phyloP scores from a whole-genome alignment of 768 basidiomycete species.

The Clitopilus hobsonii region DNA sequence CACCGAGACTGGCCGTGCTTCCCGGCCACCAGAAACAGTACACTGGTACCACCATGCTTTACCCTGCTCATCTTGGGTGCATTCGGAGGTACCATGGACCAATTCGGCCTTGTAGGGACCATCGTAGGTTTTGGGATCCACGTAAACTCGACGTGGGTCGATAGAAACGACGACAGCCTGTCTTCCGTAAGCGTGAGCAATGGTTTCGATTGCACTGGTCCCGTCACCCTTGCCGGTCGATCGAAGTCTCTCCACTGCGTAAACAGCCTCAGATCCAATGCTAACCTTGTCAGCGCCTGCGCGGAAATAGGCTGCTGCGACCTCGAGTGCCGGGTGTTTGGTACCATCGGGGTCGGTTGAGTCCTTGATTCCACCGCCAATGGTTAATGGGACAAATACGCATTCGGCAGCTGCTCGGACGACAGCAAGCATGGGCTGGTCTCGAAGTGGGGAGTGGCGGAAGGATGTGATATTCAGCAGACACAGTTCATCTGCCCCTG shows the following conservation, averaged over 20 bases:
- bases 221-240: conserved; percentile 53
- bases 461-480: conserved; percentile 99
- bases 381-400: conserved; percentile 96
- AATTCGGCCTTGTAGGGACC: conserved; percentile 68
- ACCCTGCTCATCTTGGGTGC: conserved; percentile 52
- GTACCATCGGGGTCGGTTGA: conserved; percentile 95
- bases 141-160: conserved; percentile 86
- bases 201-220: conserved; percentile 87
- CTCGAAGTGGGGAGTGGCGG: conserved; percentile 89
- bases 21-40: conserved; percentile 91
- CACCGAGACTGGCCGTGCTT: conserved; percentile 76
- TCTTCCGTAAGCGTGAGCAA: conserved; percentile 84
- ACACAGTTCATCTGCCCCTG: conserved; percentile 94
- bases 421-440: conserved; percentile 98
- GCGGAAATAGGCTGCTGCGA: conserved; percentile 94
- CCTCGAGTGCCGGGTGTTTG: conserved; percentile 79
- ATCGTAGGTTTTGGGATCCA: conserved; percentile 59
- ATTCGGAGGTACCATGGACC: conserved; percentile 39
- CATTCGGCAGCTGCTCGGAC: conserved; percentile 85
- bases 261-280: conserved; percentile 94
- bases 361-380: conserved; percentile 98
- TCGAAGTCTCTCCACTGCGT: conserved; percentile 82
- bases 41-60: conserved; percentile 99
- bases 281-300: conserved; percentile 98
- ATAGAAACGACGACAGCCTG: conserved; percentile 98